Evolutionary conservation across 2,329 filamentous ascomycete genomes (phyloP), one percentile per base, ranked within the genome.

Genomic region (Colletotrichum costaricense): DNA sequence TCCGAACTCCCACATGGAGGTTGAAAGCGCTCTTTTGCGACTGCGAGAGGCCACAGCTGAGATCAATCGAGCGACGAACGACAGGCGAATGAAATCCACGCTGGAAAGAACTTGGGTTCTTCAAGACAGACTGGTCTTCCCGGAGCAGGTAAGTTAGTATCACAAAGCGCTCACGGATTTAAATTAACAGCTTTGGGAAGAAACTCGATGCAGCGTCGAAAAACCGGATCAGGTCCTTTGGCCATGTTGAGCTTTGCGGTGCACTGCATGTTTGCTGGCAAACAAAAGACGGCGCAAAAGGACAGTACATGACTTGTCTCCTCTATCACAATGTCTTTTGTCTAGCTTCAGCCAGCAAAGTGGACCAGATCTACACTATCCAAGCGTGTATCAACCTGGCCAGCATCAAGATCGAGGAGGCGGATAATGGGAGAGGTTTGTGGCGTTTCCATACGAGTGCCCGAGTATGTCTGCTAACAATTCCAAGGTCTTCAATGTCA

Each of bases 81-180:
- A 97, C 78, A 90, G 90, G 9, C 85, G 90, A 59, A 91, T 92
- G 76, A 93, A 93, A 77, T 88, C 88, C 22, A 88, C 90, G 0
- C 90, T 98, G 68, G 92, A 96, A 77, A 95, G 93, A 76, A 97
- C 95, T 0, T 95, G 95, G 91, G 83, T 94, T 24, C 86, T 99
- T 16, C 95, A 97, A 81, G 93, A 96, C 77, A 92, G 94, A 42
- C 87, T 98, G 11, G 87, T 89, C 0, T 95, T 97, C 79, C 88
- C 92, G 1, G 88, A 93, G 74, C 90, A 93, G 81, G 94, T 95
- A 84, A 80, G 86, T 78, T 28, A 14, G 8, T 4, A n/a, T 16
- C 38, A 2, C 3, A 12, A 2, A 11, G 19, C 7, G 11, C 8
- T 42, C 24, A 16, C 24, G 62, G 38, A 7, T 28, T 57, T 35